Evolutionary conservation across 495 filamentous ascomycete genomes (phyloP).

Genomic region (Penicillium cataractarum): DNA sequence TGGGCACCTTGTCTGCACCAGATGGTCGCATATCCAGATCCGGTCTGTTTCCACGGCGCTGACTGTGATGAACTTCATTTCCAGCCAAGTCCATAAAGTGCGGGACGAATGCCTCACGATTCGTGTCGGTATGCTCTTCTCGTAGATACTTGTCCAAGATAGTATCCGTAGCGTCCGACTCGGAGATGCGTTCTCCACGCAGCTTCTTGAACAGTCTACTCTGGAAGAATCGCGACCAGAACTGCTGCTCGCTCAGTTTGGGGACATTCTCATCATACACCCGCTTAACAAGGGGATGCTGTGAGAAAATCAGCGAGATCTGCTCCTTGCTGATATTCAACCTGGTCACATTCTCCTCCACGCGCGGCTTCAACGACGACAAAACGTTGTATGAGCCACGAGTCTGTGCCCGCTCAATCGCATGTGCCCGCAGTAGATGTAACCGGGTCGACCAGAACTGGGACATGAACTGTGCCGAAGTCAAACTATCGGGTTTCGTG

Average conservation of each 20-base stretch:
- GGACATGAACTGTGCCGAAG: slow-evolving; percentile 72
- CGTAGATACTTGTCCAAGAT: slow-evolving; percentile 85
- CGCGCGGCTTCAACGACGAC: slow-evolving; percentile 80
- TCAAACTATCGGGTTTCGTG: slow-evolving; percentile 80
- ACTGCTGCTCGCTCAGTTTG: slow-evolving; percentile 73
- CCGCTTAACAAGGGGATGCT: slow-evolving; percentile 86
- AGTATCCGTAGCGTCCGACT: slow-evolving; percentile 70
- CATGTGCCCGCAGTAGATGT: slow-evolving; percentile 84
- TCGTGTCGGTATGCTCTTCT: slow-evolving; percentile 59
- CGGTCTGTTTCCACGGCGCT: slow-evolving; percentile 76
- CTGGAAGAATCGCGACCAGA: slow-evolving; percentile 92
- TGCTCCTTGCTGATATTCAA: slow-evolving; percentile 90
- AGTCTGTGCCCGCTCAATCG: slow-evolving; percentile 82
- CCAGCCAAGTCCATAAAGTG: slow-evolving; percentile 89
- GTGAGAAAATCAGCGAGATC: slow-evolving; percentile 86
- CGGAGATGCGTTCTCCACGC: slow-evolving; percentile 81
- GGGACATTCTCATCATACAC: slow-evolving; percentile 96
- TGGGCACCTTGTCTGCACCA: slow-evolving; percentile 67
- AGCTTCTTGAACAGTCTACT: slow-evolving; percentile 88
- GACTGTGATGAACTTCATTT: slow-evolving; percentile 88
- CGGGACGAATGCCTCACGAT: slow-evolving; percentile 68
- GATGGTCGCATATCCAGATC: slow-evolving; percentile 85
- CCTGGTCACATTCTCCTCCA: slow-evolving; percentile 74
- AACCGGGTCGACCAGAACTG: slow-evolving; percentile 93
- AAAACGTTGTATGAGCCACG: slow-evolving; percentile 91